Conservation (phyloP, 2,329 filamentous ascomycete genomes). For the Arthrinium phaeospermum region DNA sequence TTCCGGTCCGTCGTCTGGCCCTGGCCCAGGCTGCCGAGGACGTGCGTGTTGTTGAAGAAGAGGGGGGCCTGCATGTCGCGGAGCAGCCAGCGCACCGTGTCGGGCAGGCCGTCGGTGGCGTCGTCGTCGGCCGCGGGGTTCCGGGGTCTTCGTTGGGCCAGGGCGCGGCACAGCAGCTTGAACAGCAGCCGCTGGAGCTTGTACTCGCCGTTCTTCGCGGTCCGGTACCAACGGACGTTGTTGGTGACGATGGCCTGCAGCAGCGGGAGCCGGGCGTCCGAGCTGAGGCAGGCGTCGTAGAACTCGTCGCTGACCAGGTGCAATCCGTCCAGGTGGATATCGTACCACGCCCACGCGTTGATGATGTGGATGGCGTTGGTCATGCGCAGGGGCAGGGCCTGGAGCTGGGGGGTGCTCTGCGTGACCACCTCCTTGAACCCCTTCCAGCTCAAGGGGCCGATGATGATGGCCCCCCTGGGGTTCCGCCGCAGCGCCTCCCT, state of each 20-base stretch:
- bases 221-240: not conserved
- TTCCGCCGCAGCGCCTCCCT: too few relatives aligned
- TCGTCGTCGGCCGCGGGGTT: too few relatives aligned
- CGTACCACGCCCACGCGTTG: not conserved
- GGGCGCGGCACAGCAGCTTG: too few relatives aligned
- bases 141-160: too few relatives aligned
- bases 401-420: not conserved
- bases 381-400: not conserved
- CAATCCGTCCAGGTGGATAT: not conserved
- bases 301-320: not conserved
- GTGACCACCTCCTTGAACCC: not conserved
- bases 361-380: not conserved
- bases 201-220: too few relatives aligned
- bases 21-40: too few relatives aligned
- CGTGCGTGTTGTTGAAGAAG: not conserved
- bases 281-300: not conserved
- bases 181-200: too few relatives aligned
- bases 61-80: not conserved
- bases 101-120: too few relatives aligned
- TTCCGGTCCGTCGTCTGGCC: too few relatives aligned
- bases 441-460: not conserved
- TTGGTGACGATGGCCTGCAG: not conserved
- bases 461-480: too few relatives aligned
- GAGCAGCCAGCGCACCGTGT: not conserved
- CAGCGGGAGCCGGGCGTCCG: not conserved